Evolutionary conservation across 139 green algal species (phyloP).

Genomic region (Axilococcus clingmanii): DNA sequence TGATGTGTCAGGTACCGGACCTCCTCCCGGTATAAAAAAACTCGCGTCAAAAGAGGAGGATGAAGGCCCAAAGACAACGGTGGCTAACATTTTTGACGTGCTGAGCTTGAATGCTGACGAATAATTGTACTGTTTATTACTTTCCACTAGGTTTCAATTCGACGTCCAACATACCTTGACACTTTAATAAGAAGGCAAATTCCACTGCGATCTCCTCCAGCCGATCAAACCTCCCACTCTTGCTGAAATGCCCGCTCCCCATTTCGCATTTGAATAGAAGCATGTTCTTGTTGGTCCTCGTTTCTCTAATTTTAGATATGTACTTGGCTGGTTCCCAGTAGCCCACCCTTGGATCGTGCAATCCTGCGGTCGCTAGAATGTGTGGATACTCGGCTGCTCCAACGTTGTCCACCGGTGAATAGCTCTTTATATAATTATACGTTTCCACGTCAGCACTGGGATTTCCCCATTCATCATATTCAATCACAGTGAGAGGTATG

Average conservation of each 20-base stretch:
- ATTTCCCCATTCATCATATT: constrained; percentile 51
- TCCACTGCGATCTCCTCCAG: constrained; percentile 60
- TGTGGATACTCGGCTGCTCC: constrained; percentile 57
- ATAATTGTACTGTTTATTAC: constrained; percentile 2
- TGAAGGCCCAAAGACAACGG: constrained; percentile 14
- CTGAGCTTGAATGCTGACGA: constrained; percentile 26
- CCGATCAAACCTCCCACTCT: constrained; percentile 49
- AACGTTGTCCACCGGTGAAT: constrained; percentile 89
- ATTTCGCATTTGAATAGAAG: constrained; percentile 52
- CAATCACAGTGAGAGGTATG: constrained; percentile 39
- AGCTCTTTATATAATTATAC: constrained; percentile 81
- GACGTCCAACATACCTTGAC: constrained; percentile 17
- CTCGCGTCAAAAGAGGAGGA: constrained; percentile 4
- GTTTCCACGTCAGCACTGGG: constrained; percentile 29
- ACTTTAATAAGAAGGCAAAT: constrained; percentile 31
- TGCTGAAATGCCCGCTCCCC: constrained; percentile 60
- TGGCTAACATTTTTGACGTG: constrained; percentile 30
- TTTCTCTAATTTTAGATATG: constrained; percentile 61
- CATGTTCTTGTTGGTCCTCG: neutral
- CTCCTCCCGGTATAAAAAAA: neutral
- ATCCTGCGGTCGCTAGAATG: constrained; percentile 71
- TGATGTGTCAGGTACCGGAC: neutral
- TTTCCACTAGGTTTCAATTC: constrained; percentile 18
- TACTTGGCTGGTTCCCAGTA: constrained; percentile 65
- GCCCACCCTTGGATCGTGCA: constrained; percentile 74